Evolutionary conservation across 352 stramenopile species (phyloP).

Genomic region (Globisporangium megalacanthum): DNA sequence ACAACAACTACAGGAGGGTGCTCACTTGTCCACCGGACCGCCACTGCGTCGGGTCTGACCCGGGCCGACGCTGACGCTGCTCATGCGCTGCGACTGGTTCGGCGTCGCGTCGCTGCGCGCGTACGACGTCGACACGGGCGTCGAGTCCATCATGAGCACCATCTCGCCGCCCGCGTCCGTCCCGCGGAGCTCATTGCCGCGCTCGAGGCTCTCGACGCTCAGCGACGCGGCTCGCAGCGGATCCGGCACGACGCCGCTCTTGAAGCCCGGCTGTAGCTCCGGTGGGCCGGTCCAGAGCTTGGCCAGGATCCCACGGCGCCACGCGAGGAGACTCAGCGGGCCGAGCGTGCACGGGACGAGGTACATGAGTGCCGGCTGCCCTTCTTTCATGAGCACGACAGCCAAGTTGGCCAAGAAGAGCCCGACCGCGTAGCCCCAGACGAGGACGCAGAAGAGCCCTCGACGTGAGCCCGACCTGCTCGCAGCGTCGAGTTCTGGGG

Average conservation of each 20-base stretch:
- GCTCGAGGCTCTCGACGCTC: conserved; percentile 20
- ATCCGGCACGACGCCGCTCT: conserved; percentile 1
- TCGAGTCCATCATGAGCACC: conserved; percentile 32
- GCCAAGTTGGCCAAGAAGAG: conserved; percentile 92
- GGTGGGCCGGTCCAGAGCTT: conserved; percentile 90
- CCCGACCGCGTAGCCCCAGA: conserved; percentile 93
- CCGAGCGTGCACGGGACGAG: conserved; percentile 92
- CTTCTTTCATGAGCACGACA: conserved; percentile 89
- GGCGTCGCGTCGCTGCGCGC: conserved; percentile 30
- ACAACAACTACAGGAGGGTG: background rate
- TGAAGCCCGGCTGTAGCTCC: conserved; percentile 29
- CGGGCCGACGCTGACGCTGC: background rate
- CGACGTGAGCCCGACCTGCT: conserved; percentile 27
- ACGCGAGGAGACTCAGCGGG: conserved; percentile 65
- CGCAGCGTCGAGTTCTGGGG: conserved; percentile 33
- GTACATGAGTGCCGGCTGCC: conserved; percentile 96
- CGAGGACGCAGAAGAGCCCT: conserved; percentile 73
- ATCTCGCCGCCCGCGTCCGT: conserved; percentile 25
- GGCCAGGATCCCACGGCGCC: conserved; percentile 75
- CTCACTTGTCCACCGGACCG: background rate
- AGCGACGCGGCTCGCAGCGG: conserved; percentile 4
- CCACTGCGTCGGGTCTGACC: background rate
- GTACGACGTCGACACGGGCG: conserved; percentile 42
- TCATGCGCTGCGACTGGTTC: conserved; percentile 7
- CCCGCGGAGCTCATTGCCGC: conserved; percentile 20